A percentile compares a stretch with the other conserved stretches of the same genome.
phyloP scores from a whole-genome alignment of 257 asterid species.

The Primulina tabacum region DNA sequence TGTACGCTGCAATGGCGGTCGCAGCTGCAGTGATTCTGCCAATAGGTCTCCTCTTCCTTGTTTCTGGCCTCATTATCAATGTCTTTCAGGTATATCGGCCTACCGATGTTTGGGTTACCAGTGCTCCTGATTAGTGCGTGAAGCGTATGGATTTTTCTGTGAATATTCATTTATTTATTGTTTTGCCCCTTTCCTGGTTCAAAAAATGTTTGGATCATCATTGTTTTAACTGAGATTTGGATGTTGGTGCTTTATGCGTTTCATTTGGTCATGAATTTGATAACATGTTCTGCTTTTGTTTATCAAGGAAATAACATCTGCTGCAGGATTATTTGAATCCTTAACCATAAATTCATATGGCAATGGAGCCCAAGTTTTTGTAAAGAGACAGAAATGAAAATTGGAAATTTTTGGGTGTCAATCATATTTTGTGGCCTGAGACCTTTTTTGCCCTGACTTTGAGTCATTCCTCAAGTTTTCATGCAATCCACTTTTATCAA shows the following conservation, averaged over 20 bases:
- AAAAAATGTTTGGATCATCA: neutral
- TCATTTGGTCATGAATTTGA: neutral
- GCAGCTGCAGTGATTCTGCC: conserved; percentile 71
- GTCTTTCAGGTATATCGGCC: conserved; percentile 51
- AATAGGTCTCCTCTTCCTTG: conserved; percentile 60
- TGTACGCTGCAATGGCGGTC: conserved; percentile 54
- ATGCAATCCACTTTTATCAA: neutral
- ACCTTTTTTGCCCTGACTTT: neutral
- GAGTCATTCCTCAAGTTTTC: conserved; percentile 10
- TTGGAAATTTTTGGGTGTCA: neutral
- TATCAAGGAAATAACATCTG: neutral
- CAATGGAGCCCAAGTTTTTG: neutral
- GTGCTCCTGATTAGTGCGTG: neutral
- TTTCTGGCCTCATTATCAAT: conserved; percentile 72
- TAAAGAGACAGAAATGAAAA: neutral
- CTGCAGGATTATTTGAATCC: neutral
- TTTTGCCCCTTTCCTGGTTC: neutral
- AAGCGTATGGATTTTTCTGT: neutral
- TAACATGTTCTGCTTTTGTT: conserved; percentile 1
- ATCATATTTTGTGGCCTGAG: neutral
- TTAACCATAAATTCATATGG: conserved; percentile 4
- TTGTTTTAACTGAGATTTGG: neutral
- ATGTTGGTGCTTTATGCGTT: neutral
- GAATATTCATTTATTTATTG: neutral
- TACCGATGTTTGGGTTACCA: neutral